A percentile compares a stretch with the other conserved stretches of the same genome.
Evolutionary conservation across 169 alveolate genomes (phyloP).

Genomic region (Neospora caninum): DNA sequence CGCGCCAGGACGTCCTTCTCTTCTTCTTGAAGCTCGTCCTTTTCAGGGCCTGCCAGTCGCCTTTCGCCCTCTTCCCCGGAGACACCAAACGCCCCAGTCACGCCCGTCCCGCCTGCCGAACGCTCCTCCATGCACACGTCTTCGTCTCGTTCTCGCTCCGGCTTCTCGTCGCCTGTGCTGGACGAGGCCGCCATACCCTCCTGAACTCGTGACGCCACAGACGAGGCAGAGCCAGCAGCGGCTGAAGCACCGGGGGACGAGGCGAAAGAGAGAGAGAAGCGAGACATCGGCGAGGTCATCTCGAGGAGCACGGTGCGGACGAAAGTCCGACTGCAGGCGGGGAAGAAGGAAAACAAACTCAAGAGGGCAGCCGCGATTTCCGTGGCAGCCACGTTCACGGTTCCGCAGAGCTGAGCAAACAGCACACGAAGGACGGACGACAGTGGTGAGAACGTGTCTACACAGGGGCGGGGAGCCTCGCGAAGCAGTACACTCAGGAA

Average conservation of each 20-base stretch:
- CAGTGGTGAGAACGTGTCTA: not conserved
- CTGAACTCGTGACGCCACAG: not conserved
- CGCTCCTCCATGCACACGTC: not conserved
- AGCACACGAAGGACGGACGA: not conserved
- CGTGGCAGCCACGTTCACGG: constrained; percentile 23
- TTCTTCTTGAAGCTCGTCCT: not conserved
- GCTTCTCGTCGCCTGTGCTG: not conserved
- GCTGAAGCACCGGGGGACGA: not conserved
- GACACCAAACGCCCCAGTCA: not conserved
- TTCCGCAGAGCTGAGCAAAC: constrained; percentile 18
- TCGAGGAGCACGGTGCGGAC: not conserved
- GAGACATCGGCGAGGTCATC: not conserved
- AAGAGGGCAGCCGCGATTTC: constrained; percentile 2
- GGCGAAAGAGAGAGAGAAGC: not conserved
- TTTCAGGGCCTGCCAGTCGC: not conserved
- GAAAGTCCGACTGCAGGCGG: constrained; percentile 27
- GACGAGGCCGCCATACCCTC: too few relatives aligned
- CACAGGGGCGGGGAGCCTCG: too few relatives aligned
- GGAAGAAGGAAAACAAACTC: constrained; percentile 17
- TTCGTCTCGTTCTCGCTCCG: not conserved
- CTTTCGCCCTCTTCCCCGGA: not conserved
- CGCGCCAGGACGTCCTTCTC: not conserved
- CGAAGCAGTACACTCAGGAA: not conserved
- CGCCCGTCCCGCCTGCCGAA: too few relatives aligned
- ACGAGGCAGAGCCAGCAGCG: not conserved